Evolutionary conservation across 495 filamentous ascomycete genomes (phyloP), one percentile per base, ranked within the genome.

Genomic region (Aspergillus affinis): DNA sequence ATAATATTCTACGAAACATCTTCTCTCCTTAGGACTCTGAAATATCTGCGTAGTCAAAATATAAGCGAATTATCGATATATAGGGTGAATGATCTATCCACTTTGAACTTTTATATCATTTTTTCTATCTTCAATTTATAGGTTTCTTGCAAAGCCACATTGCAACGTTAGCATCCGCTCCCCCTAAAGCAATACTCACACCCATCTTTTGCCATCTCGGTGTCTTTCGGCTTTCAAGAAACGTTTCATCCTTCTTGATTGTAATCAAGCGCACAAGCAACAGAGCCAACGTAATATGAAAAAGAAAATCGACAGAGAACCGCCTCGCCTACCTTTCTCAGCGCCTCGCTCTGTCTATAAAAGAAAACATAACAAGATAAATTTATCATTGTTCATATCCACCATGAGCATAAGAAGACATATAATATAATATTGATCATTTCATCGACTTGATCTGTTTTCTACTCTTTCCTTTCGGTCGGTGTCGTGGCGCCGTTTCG

Each of bases 401-500:
- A 44, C 32, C 36, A 55, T 44, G 32, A 41, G 13, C n/a, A 32
- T 10, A 3, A 23, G 30, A 5, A 55, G 53, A 55, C 7, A 26
- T 10, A 13, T 54, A 47, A 51, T 19, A 52, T 41, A 29, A 36
- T 48, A 36, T 30, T 48, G 13, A 46, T 58, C 26, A 52, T 52
- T 51, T 52, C 48, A 18, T 58, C 21, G 29, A 51, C 26, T 48
- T 49, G 4, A 41, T 2, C 12, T 32, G 23, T 30, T 48, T 15
- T 32, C 61, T 57, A 55, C 15, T 67, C 61, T 57, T 75, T 72
- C 10, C 55, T 60, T 48, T 73, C 73, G 46, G 72, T 69, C 19
- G 78, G 77, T 10, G 78, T 79, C 26, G 69, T 70, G 12, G 74
- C 75, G 29, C 77, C 78, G 59, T 76, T 70, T 52, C 72, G 65